Conservation (phyloP, 441 rosid species). For the Jatropha podagrica region DNA sequence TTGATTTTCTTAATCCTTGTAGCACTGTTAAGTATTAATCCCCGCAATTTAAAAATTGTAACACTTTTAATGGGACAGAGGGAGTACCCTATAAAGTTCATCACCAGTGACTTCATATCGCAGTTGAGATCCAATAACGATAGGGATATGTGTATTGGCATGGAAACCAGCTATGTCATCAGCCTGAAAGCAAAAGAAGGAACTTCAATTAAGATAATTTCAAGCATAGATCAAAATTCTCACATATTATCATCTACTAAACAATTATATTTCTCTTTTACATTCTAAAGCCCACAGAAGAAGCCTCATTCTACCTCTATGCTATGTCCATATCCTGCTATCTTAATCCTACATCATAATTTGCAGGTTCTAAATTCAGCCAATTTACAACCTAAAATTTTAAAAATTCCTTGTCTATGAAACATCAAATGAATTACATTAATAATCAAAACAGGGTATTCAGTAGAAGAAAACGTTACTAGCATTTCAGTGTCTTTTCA, state of each 20-base stretch:
- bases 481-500: not conserved
- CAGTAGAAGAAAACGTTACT: not conserved
- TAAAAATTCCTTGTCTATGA: not conserved
- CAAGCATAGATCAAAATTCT: conserved; percentile 7
- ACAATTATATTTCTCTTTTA: not conserved
- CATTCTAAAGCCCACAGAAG: not conserved
- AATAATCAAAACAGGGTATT: not conserved
- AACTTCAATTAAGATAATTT: not conserved
- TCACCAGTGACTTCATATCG: conserved; percentile 93
- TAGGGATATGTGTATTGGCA: conserved; percentile 84
- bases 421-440: not conserved
- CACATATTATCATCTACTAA: conserved; percentile 18
- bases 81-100: conserved; percentile 71
- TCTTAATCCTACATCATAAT: not conserved
- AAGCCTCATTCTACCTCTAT: not conserved
- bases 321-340: not conserved
- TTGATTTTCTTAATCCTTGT: too few species aligned
- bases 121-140: conserved; percentile 85
- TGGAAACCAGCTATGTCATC: conserved; percentile 92
- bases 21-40: too few species aligned
- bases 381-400: not conserved
- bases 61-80: not conserved
- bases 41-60: too few species aligned
- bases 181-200: conserved; percentile 48
- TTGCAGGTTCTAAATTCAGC: not conserved